Base-by-base conservation (phyloP, 2,329 filamentous ascomycete species). In the Alternaria postmessia region DNA sequence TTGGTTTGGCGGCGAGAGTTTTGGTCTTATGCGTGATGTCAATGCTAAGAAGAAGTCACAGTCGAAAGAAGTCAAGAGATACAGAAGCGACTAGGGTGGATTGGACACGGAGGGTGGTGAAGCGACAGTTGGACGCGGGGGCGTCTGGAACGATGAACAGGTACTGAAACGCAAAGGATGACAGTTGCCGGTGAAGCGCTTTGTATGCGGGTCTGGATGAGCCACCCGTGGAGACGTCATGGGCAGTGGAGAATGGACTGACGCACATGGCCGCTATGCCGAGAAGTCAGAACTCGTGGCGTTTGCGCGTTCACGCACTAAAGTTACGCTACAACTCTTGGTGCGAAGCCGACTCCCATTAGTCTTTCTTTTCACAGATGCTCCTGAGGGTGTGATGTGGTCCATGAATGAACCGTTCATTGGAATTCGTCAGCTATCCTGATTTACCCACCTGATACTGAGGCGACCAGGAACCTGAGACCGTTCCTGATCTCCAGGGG, bases 131-230 rank as follows among this genome's bases (percentile, higher is more conserved):
- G 51, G 51, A 44, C 38, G 47, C 14, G 26, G 11, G 28, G 20
- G 26, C 36, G 41, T 38, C 44, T 54, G 47, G 36, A 36, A 51
- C 47, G 61, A 54, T 42, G 44, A 26, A 48, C 20, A 34, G 26
- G 54, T 54, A 60, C 41, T 68, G 58, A 59, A 63, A 63, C 57
- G 62, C 63, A 53, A 4, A 22, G 57, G 51, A 62, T 59, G 51
- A 28, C 32, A n/a, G 44, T 51, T 60, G 55, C 66, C 42, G 60
- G 51, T 59, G 61, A 63, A 66, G 66, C 65, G 59, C 65, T 69
- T 68, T 69, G 67, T 69, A 69, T 64, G 58, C 65, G 62, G 54
- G 64, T 46, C 59, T 60, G 51, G 46, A 51, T 51, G 49, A 57
- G 44, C 52, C 51, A 55, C 39, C 32, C 59, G 61, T 58, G 57